These are phyloP conservation scores for Aspergillus floridensis DNA, from an alignment of 2,329 filamentous ascomycete genomes.

Conservation along the genomic window DNA sequence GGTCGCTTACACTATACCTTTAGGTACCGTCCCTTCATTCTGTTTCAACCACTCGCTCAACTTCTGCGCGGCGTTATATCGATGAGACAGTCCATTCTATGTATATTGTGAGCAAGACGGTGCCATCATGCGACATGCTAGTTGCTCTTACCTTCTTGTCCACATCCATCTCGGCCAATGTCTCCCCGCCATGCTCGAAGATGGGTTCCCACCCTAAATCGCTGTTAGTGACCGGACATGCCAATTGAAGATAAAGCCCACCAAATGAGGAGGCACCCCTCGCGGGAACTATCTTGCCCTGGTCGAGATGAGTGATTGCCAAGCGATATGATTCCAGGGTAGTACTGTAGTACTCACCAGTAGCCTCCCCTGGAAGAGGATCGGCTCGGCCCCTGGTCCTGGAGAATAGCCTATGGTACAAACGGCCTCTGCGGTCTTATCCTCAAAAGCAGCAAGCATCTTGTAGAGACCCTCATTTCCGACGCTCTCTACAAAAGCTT, in stretches of 20 bases:
- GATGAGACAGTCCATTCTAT: conserved; percentile 2
- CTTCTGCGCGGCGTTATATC: not conserved
- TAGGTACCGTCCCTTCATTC: not conserved
- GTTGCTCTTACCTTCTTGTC: conserved; percentile 42
- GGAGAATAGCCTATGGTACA: conserved; percentile 85
- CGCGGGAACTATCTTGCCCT: conserved; percentile 72
- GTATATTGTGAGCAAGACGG: not conserved
- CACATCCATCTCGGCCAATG: conserved; percentile 84
- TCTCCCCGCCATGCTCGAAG: conserved; percentile 82
- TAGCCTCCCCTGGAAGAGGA: conserved; percentile 72
- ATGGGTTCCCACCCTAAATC: conserved; percentile 78
- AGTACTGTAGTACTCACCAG: conserved; percentile 8
- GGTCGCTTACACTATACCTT: no score
- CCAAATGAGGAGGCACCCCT: conserved; percentile 75
- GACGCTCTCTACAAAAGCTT: conserved; percentile 79
- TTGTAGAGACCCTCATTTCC: conserved; percentile 79
- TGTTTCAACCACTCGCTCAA: not conserved
- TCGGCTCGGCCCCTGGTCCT: conserved; percentile 71
- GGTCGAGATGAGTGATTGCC: not conserved
- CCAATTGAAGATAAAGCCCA: conserved; percentile 41
- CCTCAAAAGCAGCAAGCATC: conserved; percentile 72
- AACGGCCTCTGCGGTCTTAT: conserved; percentile 84
- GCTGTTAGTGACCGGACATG: conserved; percentile 1
- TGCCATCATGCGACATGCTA: not conserved
- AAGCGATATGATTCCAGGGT: no score